A percentile compares a stretch with the other conserved stretches of the same genome.
Evolutionary conservation across 805 yeast species (phyloP).

Genomic region (Pichia nanzhaoensis): DNA sequence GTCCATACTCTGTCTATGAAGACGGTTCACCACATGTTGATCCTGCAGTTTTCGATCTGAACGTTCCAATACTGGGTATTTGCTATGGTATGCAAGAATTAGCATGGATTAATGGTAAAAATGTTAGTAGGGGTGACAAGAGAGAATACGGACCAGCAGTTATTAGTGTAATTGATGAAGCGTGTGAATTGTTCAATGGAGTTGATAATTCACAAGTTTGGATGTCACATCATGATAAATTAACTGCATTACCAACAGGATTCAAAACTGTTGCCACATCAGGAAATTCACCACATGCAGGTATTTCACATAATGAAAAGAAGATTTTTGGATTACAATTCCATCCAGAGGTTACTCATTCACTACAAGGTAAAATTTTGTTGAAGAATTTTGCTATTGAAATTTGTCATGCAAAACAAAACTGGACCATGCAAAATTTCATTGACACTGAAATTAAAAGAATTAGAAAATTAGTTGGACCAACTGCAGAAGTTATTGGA

Average conservation of each 20-base stretch:
- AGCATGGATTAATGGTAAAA: conserved; percentile 95
- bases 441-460: conserved; percentile 94
- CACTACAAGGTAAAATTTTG: conserved; percentile 80
- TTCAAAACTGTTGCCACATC: conserved; percentile 86
- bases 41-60: conserved; percentile 81
- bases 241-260: conserved; percentile 82
- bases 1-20: conserved; percentile 96
- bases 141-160: conserved; percentile 98
- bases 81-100: conserved; percentile 99
- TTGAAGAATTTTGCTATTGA: conserved; percentile 89
- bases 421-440: conserved; percentile 98
- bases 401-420: conserved; percentile 79
- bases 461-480: conserved; percentile 87
- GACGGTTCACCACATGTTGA: conserved; percentile 97
- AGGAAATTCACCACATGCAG: conserved; percentile 93
- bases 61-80: conserved; percentile 93
- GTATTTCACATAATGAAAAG: conserved; percentile 69
- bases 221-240: conserved; percentile 99
- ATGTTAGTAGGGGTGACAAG: conserved; percentile 92
- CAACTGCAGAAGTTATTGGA: conserved; percentile 97
- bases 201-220: conserved; percentile 94
- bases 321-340: conserved; percentile 92
- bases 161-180: conserved; percentile 68
- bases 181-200: conserved; percentile 72
- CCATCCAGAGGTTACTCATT: conserved; percentile 98